A percentile compares a stretch with the other conserved stretches of the same genome.
These are phyloP conservation scores for Plasmodium cynomolgi DNA, from an alignment of 169 alveolate genomes.

Conservation along the genomic window DNA sequence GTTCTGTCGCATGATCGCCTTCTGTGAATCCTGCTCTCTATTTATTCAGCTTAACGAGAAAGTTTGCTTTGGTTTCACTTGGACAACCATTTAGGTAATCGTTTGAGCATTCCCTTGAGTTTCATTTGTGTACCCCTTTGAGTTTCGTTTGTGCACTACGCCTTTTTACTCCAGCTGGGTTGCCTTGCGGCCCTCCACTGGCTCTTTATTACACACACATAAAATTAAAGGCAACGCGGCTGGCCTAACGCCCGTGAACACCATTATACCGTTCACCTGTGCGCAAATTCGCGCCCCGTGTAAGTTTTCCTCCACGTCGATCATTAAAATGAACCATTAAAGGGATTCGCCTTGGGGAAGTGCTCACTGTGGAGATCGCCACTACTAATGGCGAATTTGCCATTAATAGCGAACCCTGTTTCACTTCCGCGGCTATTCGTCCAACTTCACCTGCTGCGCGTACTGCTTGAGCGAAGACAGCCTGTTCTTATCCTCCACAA, in stretches of 20 bases:
- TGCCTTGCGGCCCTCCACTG: background rate
- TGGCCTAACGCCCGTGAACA: background rate
- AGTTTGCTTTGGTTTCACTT: background rate
- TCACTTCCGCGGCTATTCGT: background rate
- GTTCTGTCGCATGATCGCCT: background rate
- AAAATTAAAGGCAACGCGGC: background rate
- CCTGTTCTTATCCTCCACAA: constrained; percentile 38
- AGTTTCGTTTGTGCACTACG: background rate
- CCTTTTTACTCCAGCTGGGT: background rate
- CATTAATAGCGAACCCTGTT: background rate
- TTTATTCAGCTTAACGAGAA: background rate
- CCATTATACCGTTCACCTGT: background rate
- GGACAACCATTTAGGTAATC: background rate
- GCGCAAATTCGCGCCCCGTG: background rate
- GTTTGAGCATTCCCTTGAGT: background rate
- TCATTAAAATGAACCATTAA: background rate
- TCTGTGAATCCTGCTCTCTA: background rate
- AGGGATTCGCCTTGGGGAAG: background rate
- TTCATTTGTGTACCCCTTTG: background rate
- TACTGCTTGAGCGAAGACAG: constrained; percentile 37
- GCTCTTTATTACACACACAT: background rate
- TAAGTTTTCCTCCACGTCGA: background rate
- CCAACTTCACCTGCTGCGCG: constrained; percentile 17
- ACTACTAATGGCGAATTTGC: background rate
- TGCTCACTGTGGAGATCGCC: background rate